phyloP scores from a whole-genome alignment of 2,329 filamentous ascomycete genomes.

The Aspergillus glaucus region DNA sequence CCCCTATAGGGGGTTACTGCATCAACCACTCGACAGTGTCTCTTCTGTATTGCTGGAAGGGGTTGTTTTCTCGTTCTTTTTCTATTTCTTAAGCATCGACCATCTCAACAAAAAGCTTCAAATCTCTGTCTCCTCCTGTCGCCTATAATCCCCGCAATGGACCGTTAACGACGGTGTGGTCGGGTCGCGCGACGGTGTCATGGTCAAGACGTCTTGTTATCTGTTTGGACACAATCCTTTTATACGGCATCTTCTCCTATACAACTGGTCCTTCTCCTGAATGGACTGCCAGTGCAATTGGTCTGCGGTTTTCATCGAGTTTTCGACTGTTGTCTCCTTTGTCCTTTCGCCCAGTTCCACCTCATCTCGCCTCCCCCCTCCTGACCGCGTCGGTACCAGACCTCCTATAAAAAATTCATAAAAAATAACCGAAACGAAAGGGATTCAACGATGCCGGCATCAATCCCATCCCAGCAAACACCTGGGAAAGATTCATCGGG shows the following conservation, averaged over 20 bases:
- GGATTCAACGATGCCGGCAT: slow-evolving; percentile 29
- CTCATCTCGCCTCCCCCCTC: not conserved
- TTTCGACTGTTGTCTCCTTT: not conserved
- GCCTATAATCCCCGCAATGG: slow-evolving; percentile 27
- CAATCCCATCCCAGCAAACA: slow-evolving; percentile 29
- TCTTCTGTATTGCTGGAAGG: not conserved
- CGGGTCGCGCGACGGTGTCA: slow-evolving; percentile 32
- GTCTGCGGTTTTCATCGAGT: not conserved
- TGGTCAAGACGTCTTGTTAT: slow-evolving; percentile 24
- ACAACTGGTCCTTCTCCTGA: not conserved
- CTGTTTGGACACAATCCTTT: slow-evolving; percentile 16
- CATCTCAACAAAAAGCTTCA: too few species aligned
- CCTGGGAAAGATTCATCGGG: slow-evolving; percentile 27
- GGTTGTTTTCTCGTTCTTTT: too few species aligned
- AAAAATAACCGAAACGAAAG: not conserved
- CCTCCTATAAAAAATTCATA: slow-evolving; percentile 1
- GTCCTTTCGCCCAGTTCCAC: not conserved
- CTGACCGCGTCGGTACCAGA: slow-evolving; percentile 1
- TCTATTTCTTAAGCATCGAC: too few species aligned
- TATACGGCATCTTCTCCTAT: slow-evolving; percentile 18
- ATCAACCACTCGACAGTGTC: not conserved
- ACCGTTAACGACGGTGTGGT: slow-evolving; percentile 28
- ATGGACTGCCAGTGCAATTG: slow-evolving; percentile 22
- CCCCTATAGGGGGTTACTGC: not conserved
- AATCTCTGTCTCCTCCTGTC: too few species aligned